phyloP scores from a whole-genome alignment of 371 early-diverging fungal species.

The Actinomortierella wolfii region DNA sequence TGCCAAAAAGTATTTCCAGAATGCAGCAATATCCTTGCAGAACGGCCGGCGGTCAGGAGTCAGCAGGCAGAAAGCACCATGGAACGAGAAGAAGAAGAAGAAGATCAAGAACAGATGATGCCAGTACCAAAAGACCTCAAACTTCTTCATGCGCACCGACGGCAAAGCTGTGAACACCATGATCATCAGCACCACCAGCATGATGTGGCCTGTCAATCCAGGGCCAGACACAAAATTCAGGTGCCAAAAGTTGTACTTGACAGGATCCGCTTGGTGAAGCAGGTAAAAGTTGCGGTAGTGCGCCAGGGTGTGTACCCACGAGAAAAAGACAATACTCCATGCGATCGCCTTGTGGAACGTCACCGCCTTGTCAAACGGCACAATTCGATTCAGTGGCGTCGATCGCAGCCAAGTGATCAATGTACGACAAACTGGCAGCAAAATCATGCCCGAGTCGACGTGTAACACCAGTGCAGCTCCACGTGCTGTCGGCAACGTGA shows the following conservation, averaged over 20 bases:
- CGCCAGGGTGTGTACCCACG: constrained; percentile 68
- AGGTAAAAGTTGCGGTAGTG: constrained; percentile 79
- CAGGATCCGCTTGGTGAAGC: constrained; percentile 33
- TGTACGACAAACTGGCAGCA: constrained; percentile 85
- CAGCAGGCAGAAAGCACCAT: constrained; percentile 86
- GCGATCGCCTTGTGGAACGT: constrained; percentile 84
- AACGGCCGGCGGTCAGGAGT: constrained; percentile 68
- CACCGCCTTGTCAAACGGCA: constrained; percentile 84
- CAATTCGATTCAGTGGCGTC: constrained; percentile 71
- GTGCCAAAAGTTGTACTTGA: constrained; percentile 35
- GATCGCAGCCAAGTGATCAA: constrained; percentile 72
- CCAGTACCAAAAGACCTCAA: constrained; percentile 84
- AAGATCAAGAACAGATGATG: constrained; percentile 86
- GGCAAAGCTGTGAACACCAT: constrained; percentile 75
- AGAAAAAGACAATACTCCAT: constrained; percentile 75
- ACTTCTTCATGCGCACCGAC: constrained; percentile 64
- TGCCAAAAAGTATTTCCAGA: constrained; percentile 84
- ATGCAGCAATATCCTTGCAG: constrained; percentile 73
- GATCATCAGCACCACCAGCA: constrained; percentile 66
- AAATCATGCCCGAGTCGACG: constrained; percentile 74
- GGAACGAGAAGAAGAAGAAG: constrained; percentile 78
- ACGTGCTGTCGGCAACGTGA: constrained; percentile 56
- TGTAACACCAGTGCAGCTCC: constrained; percentile 70
- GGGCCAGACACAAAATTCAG: constrained; percentile 69
- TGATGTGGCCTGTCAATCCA: constrained; percentile 79